Base-by-base conservation (phyloP, 78 protist genomes). In the Dictyostelium firmibasis region DNA sequence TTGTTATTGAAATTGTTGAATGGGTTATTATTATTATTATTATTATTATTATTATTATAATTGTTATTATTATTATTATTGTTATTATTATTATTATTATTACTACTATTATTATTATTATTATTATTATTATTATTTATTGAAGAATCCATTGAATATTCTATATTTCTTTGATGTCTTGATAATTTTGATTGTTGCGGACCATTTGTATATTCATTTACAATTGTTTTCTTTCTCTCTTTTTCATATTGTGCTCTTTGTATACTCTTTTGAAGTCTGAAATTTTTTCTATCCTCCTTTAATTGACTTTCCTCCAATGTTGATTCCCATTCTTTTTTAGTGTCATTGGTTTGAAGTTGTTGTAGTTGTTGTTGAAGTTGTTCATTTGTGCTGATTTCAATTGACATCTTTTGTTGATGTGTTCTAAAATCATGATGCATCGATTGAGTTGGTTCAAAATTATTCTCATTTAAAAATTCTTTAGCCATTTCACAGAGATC, bases 191-290 rank as follows among this genome's bases (percentile, higher is more conserved):
- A 36, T 75, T 13, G 76, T 14, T 74, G 47, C 41, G 36, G 83
- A 9, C 35, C 47, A 44, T 79, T 38, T n/a, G 92, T 86, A 43
- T 36, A 88, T 67, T 88, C 79, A 31, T 60, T 50, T 18, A 88
- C 67, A 25, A 88, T 64, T n/a, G 29, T 33, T 23, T 76, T 77
- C 86, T 88, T 88, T 76, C 84, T 88, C 35, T 88, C 93, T 76
- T 79, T 88, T 67, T 88, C 93, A 27, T n/a, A 69, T 62, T 88
- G 81, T 25, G 93, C 93, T 70, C 93, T 77, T 43, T 88, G 85
- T 7, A 88, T 50, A 31, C 72, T 38, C 23, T 88, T 88, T 88
- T 78, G 86, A 20, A 88, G 44, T 44, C 93, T 35, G 23, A 79
- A 88, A 84, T 88, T 88, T 69, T 88, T 88, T 41, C 93, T 38